Evolutionary conservation across 2,329 filamentous ascomycete species (phyloP), one percentile per base, ranked within the genome.

Genomic region (Elsinoe australis): DNA sequence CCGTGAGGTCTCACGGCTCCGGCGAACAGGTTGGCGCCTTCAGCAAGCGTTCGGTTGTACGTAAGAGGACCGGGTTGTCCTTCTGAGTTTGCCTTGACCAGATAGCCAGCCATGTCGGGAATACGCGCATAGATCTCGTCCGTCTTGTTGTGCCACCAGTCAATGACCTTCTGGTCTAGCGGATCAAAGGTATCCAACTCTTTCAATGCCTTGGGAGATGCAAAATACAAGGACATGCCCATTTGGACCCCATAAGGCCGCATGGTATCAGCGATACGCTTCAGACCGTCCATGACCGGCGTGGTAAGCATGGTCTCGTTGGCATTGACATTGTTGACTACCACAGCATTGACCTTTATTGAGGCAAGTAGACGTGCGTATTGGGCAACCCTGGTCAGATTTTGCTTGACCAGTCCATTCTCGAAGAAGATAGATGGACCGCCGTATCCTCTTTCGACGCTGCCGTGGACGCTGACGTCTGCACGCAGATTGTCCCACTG

Each of bases 321-420:
- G 3, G 82, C 80, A 55, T 86, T 86, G 57, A 85, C 82, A 50
- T 86, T 86, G 65, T 85, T 86, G 56, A 84, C 70, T 2, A 85
- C 65, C 7, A 83, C 69, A 0, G 71, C 82, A 53, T 86, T 86
- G 54, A 86, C 64, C 10, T 79, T 67, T 24, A 85, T 73, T 0
- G 82, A 85, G 2, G 82, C 75, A 10, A 85, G 65, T 2, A 86
- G 69, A 1, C 82, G 79, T 1, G 78, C 82, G 53, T 84, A 85
- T 53, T 82, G 69, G 4, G 69, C 64, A 0, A 74, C 77, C 0
- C 81, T 75, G 1, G 74, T 78, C 14, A 82, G 67, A 52, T 85
- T 74, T 3, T 75, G 65, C n/a, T 74, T 64, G 5, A 82, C 68
- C 7, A 61, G 59, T 41, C 76, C 79, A 46, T 78, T 65, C 36